These are phyloP conservation scores for Sporothrix sp. DNA, from an alignment of 2,329 filamentous ascomycete species.

Conservation along the genomic window DNA sequence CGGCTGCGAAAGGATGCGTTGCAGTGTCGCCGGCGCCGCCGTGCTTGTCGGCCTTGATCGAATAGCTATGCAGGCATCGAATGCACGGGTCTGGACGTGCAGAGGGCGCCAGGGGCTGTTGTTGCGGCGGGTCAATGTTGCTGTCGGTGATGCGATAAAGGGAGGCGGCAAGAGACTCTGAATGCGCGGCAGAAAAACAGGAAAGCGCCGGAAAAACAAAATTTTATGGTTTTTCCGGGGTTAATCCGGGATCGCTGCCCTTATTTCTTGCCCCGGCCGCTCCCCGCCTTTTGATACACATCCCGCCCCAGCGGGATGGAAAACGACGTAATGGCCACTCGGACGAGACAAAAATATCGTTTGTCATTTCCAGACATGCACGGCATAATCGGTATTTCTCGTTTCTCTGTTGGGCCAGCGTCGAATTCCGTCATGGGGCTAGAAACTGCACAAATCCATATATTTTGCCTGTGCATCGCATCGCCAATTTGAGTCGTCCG, in stretches of 20 bases:
- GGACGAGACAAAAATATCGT: not conserved
- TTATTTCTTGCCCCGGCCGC: constrained; percentile 24
- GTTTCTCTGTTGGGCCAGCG: too few species aligned
- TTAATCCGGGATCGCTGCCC: constrained; percentile 21
- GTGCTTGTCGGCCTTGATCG: not conserved
- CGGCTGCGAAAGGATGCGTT: not conserved
- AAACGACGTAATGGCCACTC: constrained; percentile 8
- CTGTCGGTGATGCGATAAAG: constrained; percentile 8
- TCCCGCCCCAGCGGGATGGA: not conserved
- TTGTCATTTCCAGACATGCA: not conserved
- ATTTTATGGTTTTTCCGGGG: constrained; percentile 19
- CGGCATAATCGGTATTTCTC: too few species aligned
- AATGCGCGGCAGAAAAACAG: constrained; percentile 13
- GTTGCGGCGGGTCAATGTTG: not conserved
- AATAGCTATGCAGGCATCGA: not conserved
- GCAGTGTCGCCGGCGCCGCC: not conserved
- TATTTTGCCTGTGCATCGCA: too few species aligned
- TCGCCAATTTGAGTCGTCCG: too few species aligned
- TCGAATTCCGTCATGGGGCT: too few species aligned
- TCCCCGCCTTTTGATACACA: constrained; percentile 22
- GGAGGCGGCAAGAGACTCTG: not conserved
- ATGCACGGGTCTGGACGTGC: not conserved
- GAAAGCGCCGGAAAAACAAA: constrained; percentile 14
- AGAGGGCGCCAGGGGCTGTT: not conserved
- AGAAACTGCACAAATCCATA: too few species aligned